Evolutionary conservation across 176 grass and related monocot genomes (phyloP), one percentile per base, ranked within the genome.

Genomic region (Oryza glaberrima): DNA sequence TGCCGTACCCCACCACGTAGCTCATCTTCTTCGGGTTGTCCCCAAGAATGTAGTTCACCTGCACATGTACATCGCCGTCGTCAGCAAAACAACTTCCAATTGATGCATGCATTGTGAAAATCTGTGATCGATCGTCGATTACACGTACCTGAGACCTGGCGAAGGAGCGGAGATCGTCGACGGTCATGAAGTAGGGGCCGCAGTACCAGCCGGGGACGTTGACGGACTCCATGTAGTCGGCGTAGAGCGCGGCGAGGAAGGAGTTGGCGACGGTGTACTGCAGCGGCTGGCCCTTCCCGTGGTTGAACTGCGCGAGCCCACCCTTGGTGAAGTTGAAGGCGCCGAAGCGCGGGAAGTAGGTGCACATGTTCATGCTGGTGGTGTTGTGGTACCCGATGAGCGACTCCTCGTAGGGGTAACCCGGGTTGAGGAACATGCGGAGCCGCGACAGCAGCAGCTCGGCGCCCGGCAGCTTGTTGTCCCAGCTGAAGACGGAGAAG

Each of bases 401-500:
- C 44, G 81, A 90, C 86, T 98, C 96, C 91, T 98, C 96, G 80
- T 96, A 98, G 5, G 96, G 93, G 60, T 95, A 98, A 0, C 96
- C 96, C 0, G 93, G 96, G 80, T 92, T 98, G 80, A 98, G 81
- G 91, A 98, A 95, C 83, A 98, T 90, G 70, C 96, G 88, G 26
- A 98, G 73, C 45, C 96, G 86, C 2, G 93, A 89, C 2, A 98
- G 83, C 36, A 98, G 91, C 77, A 98, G 83, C 67, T 90, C 44
- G 22, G 96, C 93, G 9, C 93, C 96, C 3, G 96, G 96, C 35
- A 95, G 86, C 82, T 98, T 98, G 91, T 98, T 98, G 87, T 98
- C 96, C 96, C 96, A 98, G 81, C 93, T 98, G 84, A 98, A 90
- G 16, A 95, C 96, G 32, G 91, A 86, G 80, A 88, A 85, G 83